A percentile compares a stretch with the other conserved stretches of the same genome.
Conservation (phyloP, 2,329 filamentous ascomycete species). For the Neofusicoccum parvum region DNA sequence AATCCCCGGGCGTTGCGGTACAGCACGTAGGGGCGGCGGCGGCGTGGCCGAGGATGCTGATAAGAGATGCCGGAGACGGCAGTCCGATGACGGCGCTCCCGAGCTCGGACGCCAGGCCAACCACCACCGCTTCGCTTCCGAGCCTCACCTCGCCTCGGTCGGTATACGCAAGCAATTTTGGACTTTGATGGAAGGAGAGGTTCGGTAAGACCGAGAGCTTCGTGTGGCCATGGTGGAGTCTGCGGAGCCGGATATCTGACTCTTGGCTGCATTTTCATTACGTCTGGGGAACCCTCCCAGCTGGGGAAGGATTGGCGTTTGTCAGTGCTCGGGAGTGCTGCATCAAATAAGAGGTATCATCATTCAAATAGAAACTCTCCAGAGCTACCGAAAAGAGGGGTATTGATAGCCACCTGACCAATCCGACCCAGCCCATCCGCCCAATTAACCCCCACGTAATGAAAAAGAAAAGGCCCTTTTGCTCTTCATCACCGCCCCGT, state of each 20-base stretch:
- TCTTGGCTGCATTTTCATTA: neutral
- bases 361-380: slow-evolving; percentile 8
- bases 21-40: neutral
- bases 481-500: neutral
- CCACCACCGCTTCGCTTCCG: neutral
- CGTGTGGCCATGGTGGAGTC: neutral
- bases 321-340: neutral
- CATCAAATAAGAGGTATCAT: slow-evolving; percentile 7
- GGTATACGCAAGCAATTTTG: neutral
- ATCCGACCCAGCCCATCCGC: neutral
- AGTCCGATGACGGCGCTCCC: neutral
- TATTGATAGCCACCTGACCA: slow-evolving; percentile 15
- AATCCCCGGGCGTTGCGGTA: neutral
- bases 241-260: neutral
- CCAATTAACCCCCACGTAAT: neutral
- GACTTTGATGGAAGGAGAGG: neutral
- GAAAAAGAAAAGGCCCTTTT: neutral
- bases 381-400: slow-evolving; percentile 16
- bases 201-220: neutral
- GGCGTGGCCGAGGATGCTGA: neutral
- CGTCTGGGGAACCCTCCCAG: neutral
- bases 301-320: neutral
- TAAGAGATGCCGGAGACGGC: neutral
- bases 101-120: neutral
- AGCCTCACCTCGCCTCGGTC: neutral